Percentiles rank a stretch among this genome's conserved stretches.
Evolutionary conservation across 2,329 filamentous ascomycete species (phyloP).

Genomic region (Diaporthe vaccinii): DNA sequence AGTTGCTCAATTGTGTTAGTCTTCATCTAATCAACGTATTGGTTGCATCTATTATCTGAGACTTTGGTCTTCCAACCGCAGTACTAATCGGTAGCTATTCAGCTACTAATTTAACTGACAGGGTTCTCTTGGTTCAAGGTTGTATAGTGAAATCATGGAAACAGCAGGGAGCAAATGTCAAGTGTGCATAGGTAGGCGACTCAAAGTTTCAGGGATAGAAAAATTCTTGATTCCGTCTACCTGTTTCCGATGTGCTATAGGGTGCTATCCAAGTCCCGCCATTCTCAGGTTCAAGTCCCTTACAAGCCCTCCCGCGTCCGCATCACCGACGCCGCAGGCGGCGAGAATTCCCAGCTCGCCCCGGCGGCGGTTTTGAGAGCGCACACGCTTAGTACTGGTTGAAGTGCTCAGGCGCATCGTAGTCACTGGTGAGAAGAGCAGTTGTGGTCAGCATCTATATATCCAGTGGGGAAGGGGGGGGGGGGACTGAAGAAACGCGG

Average conservation of each 20-base stretch:
- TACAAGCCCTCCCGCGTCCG: slow-evolving; percentile 23
- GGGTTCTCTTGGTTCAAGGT: too few relatives aligned
- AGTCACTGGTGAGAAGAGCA: slow-evolving; percentile 13
- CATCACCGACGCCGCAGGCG: slow-evolving; percentile 31
- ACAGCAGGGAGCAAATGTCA: neutral
- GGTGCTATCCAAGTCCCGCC: slow-evolving; percentile 35
- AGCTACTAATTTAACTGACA: too few relatives aligned
- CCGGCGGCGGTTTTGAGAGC: slow-evolving; percentile 11
- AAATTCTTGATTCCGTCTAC: slow-evolving; percentile 32
- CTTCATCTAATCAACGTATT: too few relatives aligned
- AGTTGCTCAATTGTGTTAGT: too few relatives aligned
- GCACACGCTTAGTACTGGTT: slow-evolving; percentile 32
- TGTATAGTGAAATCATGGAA: neutral
- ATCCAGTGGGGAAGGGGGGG: too few relatives aligned
- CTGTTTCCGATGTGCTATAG: slow-evolving; percentile 37
- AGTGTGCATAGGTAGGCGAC: neutral
- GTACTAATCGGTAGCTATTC: too few relatives aligned
- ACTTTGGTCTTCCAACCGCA: too few relatives aligned
- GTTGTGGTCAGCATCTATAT: neutral
- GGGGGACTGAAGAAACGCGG: neutral
- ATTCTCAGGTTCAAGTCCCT: slow-evolving; percentile 38
- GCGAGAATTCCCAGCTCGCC: slow-evolving; percentile 5
- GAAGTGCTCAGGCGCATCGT: slow-evolving; percentile 34
- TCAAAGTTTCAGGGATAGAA: slow-evolving; percentile 11
- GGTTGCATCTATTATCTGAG: too few relatives aligned